These are phyloP conservation scores for Phialophora expanda DNA, from an alignment of 2,329 filamentous ascomycete genomes.

Conservation along the genomic window DNA sequence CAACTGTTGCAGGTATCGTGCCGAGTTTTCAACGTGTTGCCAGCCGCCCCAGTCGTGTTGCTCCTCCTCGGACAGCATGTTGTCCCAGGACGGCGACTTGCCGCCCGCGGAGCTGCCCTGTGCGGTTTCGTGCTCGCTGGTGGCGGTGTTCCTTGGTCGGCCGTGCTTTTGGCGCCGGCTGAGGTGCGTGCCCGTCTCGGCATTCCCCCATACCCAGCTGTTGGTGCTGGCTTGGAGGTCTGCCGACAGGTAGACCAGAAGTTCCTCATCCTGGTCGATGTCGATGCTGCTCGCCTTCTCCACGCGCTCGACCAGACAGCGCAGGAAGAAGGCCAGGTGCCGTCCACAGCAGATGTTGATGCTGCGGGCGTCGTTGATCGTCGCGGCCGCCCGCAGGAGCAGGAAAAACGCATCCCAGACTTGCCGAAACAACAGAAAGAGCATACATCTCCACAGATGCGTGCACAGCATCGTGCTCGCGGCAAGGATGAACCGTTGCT, in stretches of 20 bases:
- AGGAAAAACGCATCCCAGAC: constrained; percentile 74
- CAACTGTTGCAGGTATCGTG: constrained; percentile 60
- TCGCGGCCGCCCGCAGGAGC: constrained; percentile 72
- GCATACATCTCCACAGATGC: constrained; percentile 84
- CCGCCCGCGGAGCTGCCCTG: constrained; percentile 26
- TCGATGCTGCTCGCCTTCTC: constrained; percentile 50
- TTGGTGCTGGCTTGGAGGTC: constrained; percentile 78
- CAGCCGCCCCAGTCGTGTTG: constrained; percentile 78
- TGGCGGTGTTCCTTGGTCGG: constrained; percentile 27
- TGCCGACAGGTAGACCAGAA: constrained; percentile 82
- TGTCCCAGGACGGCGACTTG: constrained; percentile 33
- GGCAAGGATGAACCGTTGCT: constrained; percentile 64
- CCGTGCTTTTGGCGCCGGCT: constrained; percentile 38
- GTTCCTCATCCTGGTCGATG: constrained; percentile 76
- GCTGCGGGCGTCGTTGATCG: constrained; percentile 72
- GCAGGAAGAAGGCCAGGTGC: constrained; percentile 80
- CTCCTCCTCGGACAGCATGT: constrained; percentile 59
- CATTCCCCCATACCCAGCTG: constrained; percentile 81
- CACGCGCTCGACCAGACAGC: constrained; percentile 64
- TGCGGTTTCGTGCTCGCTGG: constrained; percentile 28
- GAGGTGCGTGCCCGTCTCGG: constrained; percentile 52
- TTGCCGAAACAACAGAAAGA: constrained; percentile 77
- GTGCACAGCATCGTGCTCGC: constrained; percentile 77
- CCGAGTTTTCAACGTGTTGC: constrained; percentile 71
- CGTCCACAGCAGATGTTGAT: constrained; percentile 80